phyloP scores from a whole-genome alignment of 2,329 filamentous ascomycete genomes.

The Torrubiellomyces zombiae region DNA sequence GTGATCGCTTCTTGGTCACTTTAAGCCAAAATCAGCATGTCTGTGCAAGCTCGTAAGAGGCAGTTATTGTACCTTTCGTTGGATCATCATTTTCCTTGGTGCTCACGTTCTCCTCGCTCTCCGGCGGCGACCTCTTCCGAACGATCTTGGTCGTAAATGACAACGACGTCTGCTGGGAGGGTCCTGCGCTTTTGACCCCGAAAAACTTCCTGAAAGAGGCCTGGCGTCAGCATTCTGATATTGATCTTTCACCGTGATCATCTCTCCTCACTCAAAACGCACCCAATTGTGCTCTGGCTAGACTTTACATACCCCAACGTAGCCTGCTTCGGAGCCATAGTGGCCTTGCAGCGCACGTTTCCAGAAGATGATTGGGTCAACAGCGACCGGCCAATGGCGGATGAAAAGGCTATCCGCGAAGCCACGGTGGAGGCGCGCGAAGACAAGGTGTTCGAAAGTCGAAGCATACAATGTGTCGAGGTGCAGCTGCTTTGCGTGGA shows the following conservation, averaged over 20 bases:
- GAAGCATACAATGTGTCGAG: no score
- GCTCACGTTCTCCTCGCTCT: slow-evolving; percentile 11
- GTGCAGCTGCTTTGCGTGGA: no score
- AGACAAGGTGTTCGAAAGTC: no score
- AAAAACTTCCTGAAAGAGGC: slow-evolving; percentile 61
- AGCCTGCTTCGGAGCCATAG: slow-evolving; percentile 55
- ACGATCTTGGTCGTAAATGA: slow-evolving; percentile 50
- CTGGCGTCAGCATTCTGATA: no score
- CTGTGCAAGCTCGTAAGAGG: not conserved
- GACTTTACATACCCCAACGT: slow-evolving; percentile 77
- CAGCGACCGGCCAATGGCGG: slow-evolving; percentile 3
- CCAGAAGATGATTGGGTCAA: slow-evolving; percentile 2
- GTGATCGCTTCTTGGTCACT: slow-evolving; percentile 31
- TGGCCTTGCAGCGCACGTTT: slow-evolving; percentile 21
- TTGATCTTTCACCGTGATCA: no score
- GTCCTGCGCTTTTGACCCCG: slow-evolving; percentile 35
- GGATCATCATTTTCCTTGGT: slow-evolving; percentile 22
- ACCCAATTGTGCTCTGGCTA: slow-evolving; percentile 60
- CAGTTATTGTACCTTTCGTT: slow-evolving; percentile 22
- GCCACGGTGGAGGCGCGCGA: slow-evolving; percentile 3
- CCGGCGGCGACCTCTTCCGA: slow-evolving; percentile 17
- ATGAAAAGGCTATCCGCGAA: slow-evolving; percentile 4
- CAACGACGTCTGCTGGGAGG: slow-evolving; percentile 61
- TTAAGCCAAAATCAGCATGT: slow-evolving; percentile 1
- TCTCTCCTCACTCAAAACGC: no score